A percentile compares a stretch with the other conserved stretches of the same genome.
Evolutionary conservation across 2,329 filamentous ascomycete species (phyloP).

Genomic region (Stachybotrys chartarum): DNA sequence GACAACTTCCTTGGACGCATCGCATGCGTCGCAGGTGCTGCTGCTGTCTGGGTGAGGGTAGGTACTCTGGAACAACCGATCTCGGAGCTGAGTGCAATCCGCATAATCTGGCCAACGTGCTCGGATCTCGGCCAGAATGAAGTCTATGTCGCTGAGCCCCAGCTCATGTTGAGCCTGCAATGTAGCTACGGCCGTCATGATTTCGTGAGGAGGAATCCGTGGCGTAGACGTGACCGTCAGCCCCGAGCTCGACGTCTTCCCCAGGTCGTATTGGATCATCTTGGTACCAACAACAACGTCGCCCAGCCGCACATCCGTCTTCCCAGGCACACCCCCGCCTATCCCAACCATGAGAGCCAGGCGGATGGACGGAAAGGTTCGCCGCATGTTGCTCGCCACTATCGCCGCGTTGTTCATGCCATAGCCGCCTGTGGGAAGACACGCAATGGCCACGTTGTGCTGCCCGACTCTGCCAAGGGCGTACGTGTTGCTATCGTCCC

Average conservation of each 20-base stretch:
- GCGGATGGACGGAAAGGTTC: constrained; percentile 6
- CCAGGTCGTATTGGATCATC: neutral
- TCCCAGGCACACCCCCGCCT: constrained; percentile 9
- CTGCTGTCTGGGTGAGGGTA: neutral
- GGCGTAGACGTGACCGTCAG: neutral
- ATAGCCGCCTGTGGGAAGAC: constrained; percentile 7
- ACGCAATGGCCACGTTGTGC: constrained; percentile 10
- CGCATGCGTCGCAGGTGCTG: neutral
- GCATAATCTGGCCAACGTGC: neutral
- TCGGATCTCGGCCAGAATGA: neutral
- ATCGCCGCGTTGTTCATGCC: constrained; percentile 8
- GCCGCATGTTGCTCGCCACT: constrained; percentile 5
- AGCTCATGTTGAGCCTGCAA: neutral
- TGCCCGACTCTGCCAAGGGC: constrained; percentile 3
- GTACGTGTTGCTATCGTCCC: constrained; percentile 8
- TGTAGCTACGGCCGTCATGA: neutral
- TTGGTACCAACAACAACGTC: constrained; percentile 6
- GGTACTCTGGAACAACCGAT: neutral
- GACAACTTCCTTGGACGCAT: neutral
- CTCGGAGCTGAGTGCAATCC: neutral
- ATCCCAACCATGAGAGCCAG: constrained; percentile 10
- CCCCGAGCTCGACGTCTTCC: neutral
- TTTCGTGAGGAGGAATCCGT: neutral
- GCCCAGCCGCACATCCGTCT: constrained; percentile 12
- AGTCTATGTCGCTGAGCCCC: neutral